Base-by-base conservation (phyloP, 2,329 filamentous ascomycete species). In the Scedosporium boydii region DNA sequence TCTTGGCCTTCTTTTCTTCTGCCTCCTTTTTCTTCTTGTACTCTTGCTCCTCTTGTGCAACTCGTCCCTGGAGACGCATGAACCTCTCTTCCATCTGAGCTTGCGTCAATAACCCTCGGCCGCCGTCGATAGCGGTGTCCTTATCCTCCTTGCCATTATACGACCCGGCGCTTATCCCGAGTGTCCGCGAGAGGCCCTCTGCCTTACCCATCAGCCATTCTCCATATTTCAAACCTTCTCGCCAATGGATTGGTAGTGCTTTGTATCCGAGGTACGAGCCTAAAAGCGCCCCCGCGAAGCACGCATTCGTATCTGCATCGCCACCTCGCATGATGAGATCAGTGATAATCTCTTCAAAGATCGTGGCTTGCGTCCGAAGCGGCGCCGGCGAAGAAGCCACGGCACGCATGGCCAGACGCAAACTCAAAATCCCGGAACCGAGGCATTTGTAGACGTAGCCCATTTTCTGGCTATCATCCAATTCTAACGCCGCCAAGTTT, bases 381-480 rank as follows among this genome's bases (percentile, higher is more conserved):
- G 64, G 59, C 1, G 63, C 61, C 6, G 62, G 46, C 4, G 65
- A 62, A 3, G 66, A 63, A 4, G 64, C 65, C 14, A 70, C 62
- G 59, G 70, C 70, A 5, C 75, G 70, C 65, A 82, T 78, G 0
- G 75, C 78, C 18, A 76, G 66, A 2, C 80, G 73, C 7, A 82
- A 69, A 10, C 75, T 68, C 18, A 79, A 65, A 10, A 82, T 70
- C 0, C 78, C 79, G 0, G 78, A 74, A 0, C 80, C 80, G 12
- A 83, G 75, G 4, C 77, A 77, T 69, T 83, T 82, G 69, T 82
- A 82, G 27, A 82, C 80, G 63, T 82, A 82, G 3, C 81, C 81
- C 56, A 83, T 81, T 66, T 76, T 75, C 27, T 68, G 66, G 5
- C 66, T 64, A 18, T 79, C 76, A 63, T 83, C 80, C 18, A 82